These are phyloP conservation scores for Talaromyces trachyspermus DNA, from an alignment of 495 filamentous ascomycete species.

Conservation along the genomic window DNA sequence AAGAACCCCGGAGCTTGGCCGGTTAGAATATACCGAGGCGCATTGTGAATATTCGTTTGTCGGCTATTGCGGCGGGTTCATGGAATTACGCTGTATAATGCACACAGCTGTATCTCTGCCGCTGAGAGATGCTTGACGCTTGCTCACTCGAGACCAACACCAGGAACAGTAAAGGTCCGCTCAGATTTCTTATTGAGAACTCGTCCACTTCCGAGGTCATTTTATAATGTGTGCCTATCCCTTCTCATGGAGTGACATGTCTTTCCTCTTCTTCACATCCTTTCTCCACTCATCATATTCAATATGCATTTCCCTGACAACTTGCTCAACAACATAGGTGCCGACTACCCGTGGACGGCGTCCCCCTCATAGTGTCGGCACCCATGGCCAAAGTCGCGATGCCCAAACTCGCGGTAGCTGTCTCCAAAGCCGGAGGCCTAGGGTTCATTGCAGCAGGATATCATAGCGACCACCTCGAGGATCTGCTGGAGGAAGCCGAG, in stretches of 20 bases:
- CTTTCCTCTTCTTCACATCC: not conserved
- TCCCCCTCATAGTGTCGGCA: constrained; percentile 53
- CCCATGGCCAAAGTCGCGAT: constrained; percentile 63
- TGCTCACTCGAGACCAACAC: too few species aligned
- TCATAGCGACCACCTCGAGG: constrained; percentile 19
- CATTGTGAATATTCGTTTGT: not conserved
- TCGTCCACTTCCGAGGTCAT: not conserved
- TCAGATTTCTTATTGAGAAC: too few species aligned
- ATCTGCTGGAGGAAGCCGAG: constrained; percentile 17
- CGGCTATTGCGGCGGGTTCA: not conserved
- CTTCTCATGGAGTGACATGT: not conserved
- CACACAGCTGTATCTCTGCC: too few species aligned
- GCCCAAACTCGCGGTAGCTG: constrained; percentile 44
- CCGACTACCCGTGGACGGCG: constrained; percentile 51
- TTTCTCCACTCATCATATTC: not conserved
- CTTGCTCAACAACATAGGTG: not conserved
- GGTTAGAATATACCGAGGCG: not conserved
- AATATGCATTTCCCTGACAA: not conserved
- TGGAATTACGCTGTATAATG: too few species aligned
- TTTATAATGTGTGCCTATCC: too few species aligned
- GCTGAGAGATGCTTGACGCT: too few species aligned
- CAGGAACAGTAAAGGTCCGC: too few species aligned
- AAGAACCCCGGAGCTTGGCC: too few species aligned
- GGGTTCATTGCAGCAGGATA: constrained; percentile 35
- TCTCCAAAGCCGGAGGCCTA: constrained; percentile 56